These are phyloP conservation scores for Aspergillus ellipticus DNA, from an alignment of 495 filamentous ascomycete genomes.

Conservation along the genomic window DNA sequence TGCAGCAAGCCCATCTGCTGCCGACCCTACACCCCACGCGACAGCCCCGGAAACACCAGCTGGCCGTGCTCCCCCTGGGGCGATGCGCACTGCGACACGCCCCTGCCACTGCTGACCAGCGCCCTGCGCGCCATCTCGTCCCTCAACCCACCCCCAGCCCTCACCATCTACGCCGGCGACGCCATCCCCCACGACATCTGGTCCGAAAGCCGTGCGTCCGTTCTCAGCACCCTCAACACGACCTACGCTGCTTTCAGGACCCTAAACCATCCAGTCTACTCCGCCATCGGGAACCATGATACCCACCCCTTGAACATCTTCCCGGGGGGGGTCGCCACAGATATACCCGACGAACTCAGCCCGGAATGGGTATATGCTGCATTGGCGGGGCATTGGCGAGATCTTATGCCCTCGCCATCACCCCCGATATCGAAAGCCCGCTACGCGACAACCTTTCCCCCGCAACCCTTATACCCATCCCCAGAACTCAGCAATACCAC, in stretches of 20 bases:
- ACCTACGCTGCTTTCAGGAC: conserved; percentile 35
- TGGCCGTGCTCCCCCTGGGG: conserved; percentile 48
- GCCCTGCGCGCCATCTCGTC: conserved; percentile 46
- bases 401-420: conserved; percentile 25
- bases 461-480: neutral
- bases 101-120: conserved; percentile 47
- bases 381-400: conserved; percentile 42
- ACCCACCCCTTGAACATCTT: conserved; percentile 50
- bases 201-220: conserved; percentile 31
- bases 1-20: conserved; percentile 58
- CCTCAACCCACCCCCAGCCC: conserved; percentile 24
- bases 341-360: conserved; percentile 27
- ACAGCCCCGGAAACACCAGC: conserved; percentile 38
- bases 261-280: conserved; percentile 37
- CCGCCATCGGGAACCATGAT: conserved; percentile 56
- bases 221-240: conserved; percentile 37
- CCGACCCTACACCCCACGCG: conserved; percentile 38
- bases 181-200: conserved; percentile 30
- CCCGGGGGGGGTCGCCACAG: conserved; percentile 28
- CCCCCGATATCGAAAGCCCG: neutral
- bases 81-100: conserved; percentile 49
- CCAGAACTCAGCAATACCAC: no score
- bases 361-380: conserved; percentile 52
- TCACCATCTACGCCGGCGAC: conserved; percentile 34
- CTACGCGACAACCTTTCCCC: conserved; percentile 12